phyloP scores from a whole-genome alignment of 2,329 filamentous ascomycete genomes.

The Tolypocladium capitatum region DNA sequence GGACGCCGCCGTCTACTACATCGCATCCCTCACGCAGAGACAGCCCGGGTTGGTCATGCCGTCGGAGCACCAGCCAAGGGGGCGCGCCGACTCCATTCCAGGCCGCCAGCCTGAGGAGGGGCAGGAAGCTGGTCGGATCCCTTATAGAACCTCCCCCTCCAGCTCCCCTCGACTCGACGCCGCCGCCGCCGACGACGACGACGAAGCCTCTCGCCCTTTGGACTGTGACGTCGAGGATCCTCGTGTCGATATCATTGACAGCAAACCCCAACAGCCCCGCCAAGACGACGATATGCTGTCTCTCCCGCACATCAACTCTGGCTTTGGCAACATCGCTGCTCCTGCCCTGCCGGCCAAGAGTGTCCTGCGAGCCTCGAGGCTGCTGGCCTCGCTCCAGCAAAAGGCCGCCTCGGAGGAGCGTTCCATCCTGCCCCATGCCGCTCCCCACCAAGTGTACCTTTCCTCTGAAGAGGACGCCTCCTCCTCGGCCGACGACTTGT shows the following conservation, averaged over 20 bases:
- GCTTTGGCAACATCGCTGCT: slow-evolving; percentile 9
- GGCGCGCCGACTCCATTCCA: slow-evolving; percentile 8
- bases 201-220: not conserved
- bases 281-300: slow-evolving; percentile 16
- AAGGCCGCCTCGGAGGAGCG: slow-evolving; percentile 18
- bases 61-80: slow-evolving; percentile 4
- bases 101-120: slow-evolving; percentile 2
- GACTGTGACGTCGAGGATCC: not conserved
- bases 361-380: slow-evolving; percentile 32
- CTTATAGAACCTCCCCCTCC: slow-evolving; percentile 10
- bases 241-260: not conserved
- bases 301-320: slow-evolving; percentile 9
- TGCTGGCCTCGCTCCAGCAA: slow-evolving; percentile 18
- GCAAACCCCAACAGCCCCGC: not conserved
- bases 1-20: not conserved
- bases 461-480: slow-evolving; percentile 55
- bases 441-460: slow-evolving; percentile 47
- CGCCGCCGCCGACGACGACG: too few relatives aligned
- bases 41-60: slow-evolving; percentile 5
- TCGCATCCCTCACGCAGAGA: not conserved
- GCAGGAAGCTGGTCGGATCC: not conserved
- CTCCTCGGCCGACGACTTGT: slow-evolving; percentile 46
- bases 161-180: slow-evolving; percentile 4
- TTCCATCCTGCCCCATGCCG: slow-evolving; percentile 22
- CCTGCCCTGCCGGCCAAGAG: slow-evolving; percentile 39